A percentile compares a stretch with the other conserved stretches of the same genome.
Conservation (phyloP, 768 basidiomycete genomes). For the Suillus subluteus region DNA sequence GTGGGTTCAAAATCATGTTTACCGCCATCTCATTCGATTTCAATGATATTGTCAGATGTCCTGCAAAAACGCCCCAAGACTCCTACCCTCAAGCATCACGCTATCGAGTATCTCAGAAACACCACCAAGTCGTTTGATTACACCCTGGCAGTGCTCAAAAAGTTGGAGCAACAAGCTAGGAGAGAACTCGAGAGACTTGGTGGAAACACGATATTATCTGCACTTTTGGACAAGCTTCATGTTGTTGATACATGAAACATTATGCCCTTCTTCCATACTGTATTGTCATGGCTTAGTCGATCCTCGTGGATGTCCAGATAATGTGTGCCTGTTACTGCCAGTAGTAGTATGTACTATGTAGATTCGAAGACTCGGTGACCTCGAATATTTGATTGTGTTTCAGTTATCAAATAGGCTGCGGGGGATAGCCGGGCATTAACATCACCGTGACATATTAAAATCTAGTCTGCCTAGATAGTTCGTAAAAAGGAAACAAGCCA, state of each 20-base stretch:
- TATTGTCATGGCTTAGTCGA: neutral
- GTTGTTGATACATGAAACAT: constrained; percentile 35
- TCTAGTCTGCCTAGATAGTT: neutral
- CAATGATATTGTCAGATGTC: constrained; percentile 55
- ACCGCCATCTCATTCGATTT: neutral
- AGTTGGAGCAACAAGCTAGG: constrained; percentile 37
- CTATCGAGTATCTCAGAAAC: constrained; percentile 72
- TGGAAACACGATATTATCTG: constrained; percentile 65
- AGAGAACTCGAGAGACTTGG: constrained; percentile 71
- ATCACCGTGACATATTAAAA: neutral
- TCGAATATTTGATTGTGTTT: neutral
- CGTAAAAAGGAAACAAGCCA: neutral
- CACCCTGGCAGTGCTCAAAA: constrained; percentile 58
- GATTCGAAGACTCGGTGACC: neutral
- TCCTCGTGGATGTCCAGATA: neutral
- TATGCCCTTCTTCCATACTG: neutral
- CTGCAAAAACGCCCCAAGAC: constrained; percentile 85
- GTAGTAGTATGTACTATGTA: neutral
- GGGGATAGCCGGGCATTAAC: neutral
- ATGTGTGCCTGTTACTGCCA: neutral
- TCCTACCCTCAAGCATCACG: constrained; percentile 74
- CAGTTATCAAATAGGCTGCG: neutral
- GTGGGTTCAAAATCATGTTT: constrained; percentile 45
- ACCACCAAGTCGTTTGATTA: constrained; percentile 82
- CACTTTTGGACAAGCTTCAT: constrained; percentile 54